A percentile compares a stretch with the other conserved stretches of the same genome.
phyloP scores from a whole-genome alignment of 257 asterid genomes.

The Nicotiana otophora region DNA sequence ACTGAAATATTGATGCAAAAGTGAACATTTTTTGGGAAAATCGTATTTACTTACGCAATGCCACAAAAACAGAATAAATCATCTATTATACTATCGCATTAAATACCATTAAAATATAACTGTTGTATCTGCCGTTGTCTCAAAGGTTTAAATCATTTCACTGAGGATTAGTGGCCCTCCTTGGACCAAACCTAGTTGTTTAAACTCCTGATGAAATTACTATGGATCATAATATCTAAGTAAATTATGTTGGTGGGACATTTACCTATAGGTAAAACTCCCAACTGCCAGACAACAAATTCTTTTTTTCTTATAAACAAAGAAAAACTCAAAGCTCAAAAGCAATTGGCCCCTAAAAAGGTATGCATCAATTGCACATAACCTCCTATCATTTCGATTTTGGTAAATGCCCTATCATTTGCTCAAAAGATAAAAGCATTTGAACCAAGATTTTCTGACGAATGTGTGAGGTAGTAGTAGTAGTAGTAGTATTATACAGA shows the following conservation, averaged over 20 bases:
- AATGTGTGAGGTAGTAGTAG: background rate
- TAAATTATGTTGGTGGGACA: background rate
- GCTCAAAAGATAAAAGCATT: background rate
- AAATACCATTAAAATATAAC: no score
- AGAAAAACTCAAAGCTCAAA: background rate
- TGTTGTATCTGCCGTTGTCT: no score
- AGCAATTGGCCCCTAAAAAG: background rate
- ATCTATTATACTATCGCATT: no score
- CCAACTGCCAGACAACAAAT: background rate
- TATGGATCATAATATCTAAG: background rate
- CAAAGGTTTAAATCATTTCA: background rate
- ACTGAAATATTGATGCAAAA: no score
- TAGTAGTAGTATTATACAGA: no score
- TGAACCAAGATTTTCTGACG: background rate
- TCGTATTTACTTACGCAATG: no score
- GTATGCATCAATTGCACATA: background rate
- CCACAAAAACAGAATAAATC: no score
- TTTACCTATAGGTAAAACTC: background rate
- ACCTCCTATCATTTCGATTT: background rate
- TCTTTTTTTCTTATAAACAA: background rate
- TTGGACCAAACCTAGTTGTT: no score
- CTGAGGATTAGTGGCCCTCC: background rate
- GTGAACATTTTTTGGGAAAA: no score
- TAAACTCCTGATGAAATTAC: background rate
- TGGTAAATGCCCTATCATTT: background rate